These are phyloP conservation scores for Salvia hispanica DNA, from an alignment of 257 asterid species.

Conservation along the genomic window DNA sequence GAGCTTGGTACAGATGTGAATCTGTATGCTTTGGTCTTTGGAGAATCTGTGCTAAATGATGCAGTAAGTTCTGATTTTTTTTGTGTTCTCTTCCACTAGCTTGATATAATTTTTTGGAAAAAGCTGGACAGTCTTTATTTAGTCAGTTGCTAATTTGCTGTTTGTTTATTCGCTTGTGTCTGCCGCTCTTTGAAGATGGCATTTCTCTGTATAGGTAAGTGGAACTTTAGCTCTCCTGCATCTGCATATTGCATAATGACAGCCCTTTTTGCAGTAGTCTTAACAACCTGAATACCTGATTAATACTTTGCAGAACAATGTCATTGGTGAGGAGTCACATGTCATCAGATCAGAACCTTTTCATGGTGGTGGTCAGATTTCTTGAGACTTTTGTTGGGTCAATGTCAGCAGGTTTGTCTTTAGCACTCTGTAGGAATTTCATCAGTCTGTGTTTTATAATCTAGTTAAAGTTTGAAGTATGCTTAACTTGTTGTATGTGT, in stretches of 20 bases:
- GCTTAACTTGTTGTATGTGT: neutral
- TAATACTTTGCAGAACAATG: conserved; percentile 71
- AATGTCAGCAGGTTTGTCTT: conserved; percentile 71
- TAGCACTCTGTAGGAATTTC: conserved; percentile 28
- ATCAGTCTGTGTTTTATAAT: conserved; percentile 18
- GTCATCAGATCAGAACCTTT: conserved; percentile 73
- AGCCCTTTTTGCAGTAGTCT: too few relatives aligned
- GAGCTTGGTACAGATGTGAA: conserved; percentile 97
- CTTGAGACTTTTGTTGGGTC: conserved; percentile 97
- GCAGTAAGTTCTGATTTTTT: conserved; percentile 67
- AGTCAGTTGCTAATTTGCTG: conserved; percentile 31
- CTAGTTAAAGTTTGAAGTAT: neutral
- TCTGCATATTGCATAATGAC: too few relatives aligned
- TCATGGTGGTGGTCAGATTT: conserved; percentile 89
- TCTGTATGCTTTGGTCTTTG: conserved; percentile 96
- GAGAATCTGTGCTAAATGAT: conserved; percentile 97
- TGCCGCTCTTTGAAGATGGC: conserved; percentile 77
- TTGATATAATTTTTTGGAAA: conserved; percentile 26
- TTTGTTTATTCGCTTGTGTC: conserved; percentile 38
- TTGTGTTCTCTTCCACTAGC: conserved; percentile 26
- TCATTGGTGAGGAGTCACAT: conserved; percentile 86
- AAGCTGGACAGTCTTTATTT: conserved; percentile 6
- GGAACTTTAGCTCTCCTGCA: conserved; percentile 30
- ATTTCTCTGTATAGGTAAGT: conserved; percentile 95
- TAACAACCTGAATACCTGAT: conserved; percentile 25